These are phyloP conservation scores for Yueomyces sinensis DNA, from an alignment of 805 yeast species.

Conservation along the genomic window DNA sequence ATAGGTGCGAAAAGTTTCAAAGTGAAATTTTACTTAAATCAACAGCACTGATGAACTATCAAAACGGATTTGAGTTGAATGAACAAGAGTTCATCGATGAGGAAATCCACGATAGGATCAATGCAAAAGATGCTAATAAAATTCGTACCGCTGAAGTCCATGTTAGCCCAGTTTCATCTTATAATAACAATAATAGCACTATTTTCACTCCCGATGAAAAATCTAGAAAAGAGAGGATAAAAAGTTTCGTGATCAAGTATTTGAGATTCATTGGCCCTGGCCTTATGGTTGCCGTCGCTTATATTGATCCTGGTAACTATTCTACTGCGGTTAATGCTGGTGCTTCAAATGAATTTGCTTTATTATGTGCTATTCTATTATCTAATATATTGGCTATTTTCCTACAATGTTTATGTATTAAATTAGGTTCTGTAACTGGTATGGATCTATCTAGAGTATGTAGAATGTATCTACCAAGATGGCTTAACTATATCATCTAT, in stretches of 20 bases:
- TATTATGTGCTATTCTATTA: conserved; percentile 57
- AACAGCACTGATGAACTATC: too few relatives aligned
- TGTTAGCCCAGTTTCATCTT: too few relatives aligned
- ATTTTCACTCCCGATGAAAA: too few relatives aligned
- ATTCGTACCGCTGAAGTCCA: too few relatives aligned
- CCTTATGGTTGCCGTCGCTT: conserved; percentile 75
- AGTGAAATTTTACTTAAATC: too few relatives aligned
- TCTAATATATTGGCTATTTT: conserved; percentile 80
- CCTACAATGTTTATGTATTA: conserved; percentile 70
- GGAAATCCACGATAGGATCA: too few relatives aligned
- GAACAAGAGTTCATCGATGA: too few relatives aligned
- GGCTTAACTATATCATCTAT: conserved; percentile 53
- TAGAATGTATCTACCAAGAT: conserved; percentile 50
- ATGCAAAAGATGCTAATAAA: too few relatives aligned
- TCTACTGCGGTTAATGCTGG: conserved; percentile 86
- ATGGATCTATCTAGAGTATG: conserved; percentile 80
- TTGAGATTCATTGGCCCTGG: conserved; percentile 76
- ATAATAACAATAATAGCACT: too few relatives aligned
- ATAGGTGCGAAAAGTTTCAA: too few relatives aligned
- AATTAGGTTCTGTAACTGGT: conserved; percentile 83
- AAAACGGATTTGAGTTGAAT: too few relatives aligned
- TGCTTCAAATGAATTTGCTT: conserved; percentile 59
- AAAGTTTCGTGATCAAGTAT: conserved; percentile 33
- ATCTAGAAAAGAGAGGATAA: too few relatives aligned
- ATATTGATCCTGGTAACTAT: conserved; percentile 91